Percentiles rank a stretch among this genome's conserved stretches.
phyloP scores from a whole-genome alignment of 306 rosid species.

The Begonia fuchsioides region DNA sequence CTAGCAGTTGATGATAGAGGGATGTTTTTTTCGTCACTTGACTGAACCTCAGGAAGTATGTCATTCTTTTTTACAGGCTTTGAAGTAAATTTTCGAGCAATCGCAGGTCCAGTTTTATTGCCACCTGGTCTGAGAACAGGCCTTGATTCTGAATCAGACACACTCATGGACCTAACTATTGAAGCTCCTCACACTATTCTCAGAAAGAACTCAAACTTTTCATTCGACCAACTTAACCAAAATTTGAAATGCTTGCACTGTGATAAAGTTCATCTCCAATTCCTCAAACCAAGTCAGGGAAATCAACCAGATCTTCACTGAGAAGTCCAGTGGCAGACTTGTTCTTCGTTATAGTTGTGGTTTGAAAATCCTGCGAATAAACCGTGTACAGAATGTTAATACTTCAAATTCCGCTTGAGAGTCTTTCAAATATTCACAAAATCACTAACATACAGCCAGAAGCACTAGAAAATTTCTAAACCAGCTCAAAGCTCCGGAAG shows the following conservation, averaged over 20 bases:
- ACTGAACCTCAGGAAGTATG: slow-evolving; percentile 25
- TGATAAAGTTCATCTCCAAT: slow-evolving; percentile 19
- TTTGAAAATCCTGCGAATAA: background rate
- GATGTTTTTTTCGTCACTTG: slow-evolving; percentile 41
- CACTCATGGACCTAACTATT: slow-evolving; percentile 73
- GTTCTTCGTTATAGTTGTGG: background rate
- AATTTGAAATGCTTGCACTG: background rate
- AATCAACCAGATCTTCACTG: background rate
- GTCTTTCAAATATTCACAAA: background rate
- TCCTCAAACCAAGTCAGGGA: slow-evolving; percentile 29
- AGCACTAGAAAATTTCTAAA: background rate
- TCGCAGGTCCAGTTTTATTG: slow-evolving; percentile 45
- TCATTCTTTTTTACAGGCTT: slow-evolving; percentile 48
- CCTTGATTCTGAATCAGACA: slow-evolving; percentile 57
- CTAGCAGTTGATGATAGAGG: slow-evolving; percentile 20
- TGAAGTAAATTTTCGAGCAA: slow-evolving; percentile 34
- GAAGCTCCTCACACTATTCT: slow-evolving; percentile 61
- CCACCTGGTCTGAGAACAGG: slow-evolving; percentile 63
- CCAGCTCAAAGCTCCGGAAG: background rate
- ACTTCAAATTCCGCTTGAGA: background rate
- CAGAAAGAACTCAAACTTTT: slow-evolving; percentile 5
- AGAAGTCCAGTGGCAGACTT: background rate
- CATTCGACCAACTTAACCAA: background rate
- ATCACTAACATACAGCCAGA: background rate
- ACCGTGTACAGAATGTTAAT: background rate